Evolutionary conservation across 2,329 filamentous ascomycete species (phyloP).

Genomic region (Beauveria scarabaeidicola): DNA sequence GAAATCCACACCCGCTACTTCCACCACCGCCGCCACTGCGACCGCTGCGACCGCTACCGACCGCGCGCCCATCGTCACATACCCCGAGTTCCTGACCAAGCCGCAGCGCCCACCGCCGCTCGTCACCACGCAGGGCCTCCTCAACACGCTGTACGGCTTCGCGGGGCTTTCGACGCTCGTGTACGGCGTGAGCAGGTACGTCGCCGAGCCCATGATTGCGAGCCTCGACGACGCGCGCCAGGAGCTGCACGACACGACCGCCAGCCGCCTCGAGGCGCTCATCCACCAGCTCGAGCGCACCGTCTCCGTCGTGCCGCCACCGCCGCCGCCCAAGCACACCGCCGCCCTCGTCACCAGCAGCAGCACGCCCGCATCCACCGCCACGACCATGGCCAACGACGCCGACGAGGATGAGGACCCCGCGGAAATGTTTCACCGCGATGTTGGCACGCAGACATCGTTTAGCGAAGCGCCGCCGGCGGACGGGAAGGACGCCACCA

Average conservation of each 20-base stretch:
- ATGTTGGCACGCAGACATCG: slow-evolving; percentile 71
- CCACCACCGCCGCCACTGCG: too few species aligned
- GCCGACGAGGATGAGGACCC: slow-evolving; percentile 53
- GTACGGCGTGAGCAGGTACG: slow-evolving; percentile 63
- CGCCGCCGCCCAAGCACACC: slow-evolving; percentile 27
- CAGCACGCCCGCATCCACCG: background rate
- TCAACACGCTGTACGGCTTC: slow-evolving; percentile 51
- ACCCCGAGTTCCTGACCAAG: slow-evolving; percentile 59
- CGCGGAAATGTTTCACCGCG: slow-evolving; percentile 72
- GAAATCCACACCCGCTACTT: slow-evolving; percentile 14
- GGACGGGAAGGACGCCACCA: background rate
- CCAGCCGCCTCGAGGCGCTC: slow-evolving; percentile 35
- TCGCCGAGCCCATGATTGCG: slow-evolving; percentile 55
- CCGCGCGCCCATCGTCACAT: slow-evolving; percentile 57
- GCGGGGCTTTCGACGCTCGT: slow-evolving; percentile 51
- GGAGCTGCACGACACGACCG: slow-evolving; percentile 43
- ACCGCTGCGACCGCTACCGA: slow-evolving; percentile 26
- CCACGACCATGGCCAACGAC: slow-evolving; percentile 1
- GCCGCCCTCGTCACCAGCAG: slow-evolving; percentile 17
- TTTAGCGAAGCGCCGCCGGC: slow-evolving; percentile 15
- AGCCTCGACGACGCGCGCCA: slow-evolving; percentile 41
- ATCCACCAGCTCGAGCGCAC: slow-evolving; percentile 43
- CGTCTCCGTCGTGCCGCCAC: slow-evolving; percentile 53
- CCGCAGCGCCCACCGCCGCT: slow-evolving; percentile 48
- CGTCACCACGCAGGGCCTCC: slow-evolving; percentile 50